Base-by-base conservation (phyloP, 805 yeast genomes). In the Yamadazyma nakazawae region DNA sequence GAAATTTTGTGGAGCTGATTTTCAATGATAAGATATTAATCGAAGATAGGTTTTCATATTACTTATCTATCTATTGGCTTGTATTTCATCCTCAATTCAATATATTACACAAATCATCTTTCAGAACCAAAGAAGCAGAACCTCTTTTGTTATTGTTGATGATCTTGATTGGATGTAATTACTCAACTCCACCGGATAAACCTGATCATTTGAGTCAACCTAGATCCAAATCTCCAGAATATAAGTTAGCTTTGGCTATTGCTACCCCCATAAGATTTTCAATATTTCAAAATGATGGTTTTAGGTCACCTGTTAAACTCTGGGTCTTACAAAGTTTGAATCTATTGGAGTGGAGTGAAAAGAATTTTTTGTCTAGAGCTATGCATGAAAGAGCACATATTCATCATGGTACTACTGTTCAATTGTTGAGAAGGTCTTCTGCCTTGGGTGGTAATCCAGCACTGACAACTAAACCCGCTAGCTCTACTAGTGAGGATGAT, bases 331-430 rank as follows among this genome's bases (percentile, higher is more conserved):
- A 89, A 62, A 74, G 88, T 54, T 70, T 88, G 51, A 63, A 85
- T 46, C 60, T 89, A 51, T 61, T 89, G n/a, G 96, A 88, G 58
- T 81, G 83, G 66, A 83, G 81, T 58, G 96, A 88, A 60, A 86
- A 88, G 66, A 76, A 84, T 49, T 82, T 85, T 54, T 72, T 88
- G 0, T 76, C 79, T 38, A 68, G 96, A 55, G 67, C 68, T 35
- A 63, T 86, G 55, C 96, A 88, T 60, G 96, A 88, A 64, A 66
- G 96, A 40, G 86, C 88, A 0, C 92, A 85, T 62, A 68, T 89
- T 17, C 96, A 89, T 60, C 96, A 88, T 62, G 96, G 94, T 4
- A 85, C 96, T 0, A 82, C 91, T 0, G 82, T 88, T 35, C 96
- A 88, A 62, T 66, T 88, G 37, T 66, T 88, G 42, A 68, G 95